Evolutionary conservation across 192 early-diverging fungal genomes (phyloP).

Genomic region (Linnemannia hyalina): DNA sequence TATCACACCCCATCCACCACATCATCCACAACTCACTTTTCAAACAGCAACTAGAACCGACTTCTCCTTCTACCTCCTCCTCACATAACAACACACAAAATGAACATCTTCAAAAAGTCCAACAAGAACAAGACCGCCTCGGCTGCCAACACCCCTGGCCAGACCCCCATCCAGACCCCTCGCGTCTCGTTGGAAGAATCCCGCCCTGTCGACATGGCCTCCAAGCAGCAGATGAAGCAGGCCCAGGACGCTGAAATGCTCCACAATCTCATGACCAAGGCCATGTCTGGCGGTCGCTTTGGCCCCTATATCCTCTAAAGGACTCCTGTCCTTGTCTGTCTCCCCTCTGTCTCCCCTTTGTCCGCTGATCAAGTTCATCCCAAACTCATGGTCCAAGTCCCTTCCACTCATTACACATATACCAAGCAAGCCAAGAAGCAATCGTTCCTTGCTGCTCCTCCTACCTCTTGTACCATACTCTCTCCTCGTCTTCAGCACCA

Average conservation of each 20-base stretch:
- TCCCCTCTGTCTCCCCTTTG: neutral
- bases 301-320: conserved; percentile 36
- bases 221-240: conserved; percentile 11
- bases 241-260: conserved; percentile 7
- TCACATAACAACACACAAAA: neutral
- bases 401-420: neutral
- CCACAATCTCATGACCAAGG: neutral
- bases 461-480: neutral
- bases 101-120: conserved; percentile 19
- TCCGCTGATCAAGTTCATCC: neutral
- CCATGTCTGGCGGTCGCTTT: conserved; percentile 13
- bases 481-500: neutral
- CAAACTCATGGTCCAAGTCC: neutral
- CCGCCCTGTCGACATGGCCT: neutral
- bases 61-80: neutral
- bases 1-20: too few species aligned
- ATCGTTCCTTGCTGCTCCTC: neutral
- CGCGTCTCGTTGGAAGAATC: conserved; percentile 10
- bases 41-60: neutral
- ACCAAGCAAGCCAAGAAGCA: neutral
- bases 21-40: too few species aligned
- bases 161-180: neutral
- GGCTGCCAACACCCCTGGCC: neutral
- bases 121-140: conserved; percentile 16
- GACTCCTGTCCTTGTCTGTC: neutral